Evolutionary conservation across 768 basidiomycete species (phyloP).

Genomic region (Psilocybe cyanescens): DNA sequence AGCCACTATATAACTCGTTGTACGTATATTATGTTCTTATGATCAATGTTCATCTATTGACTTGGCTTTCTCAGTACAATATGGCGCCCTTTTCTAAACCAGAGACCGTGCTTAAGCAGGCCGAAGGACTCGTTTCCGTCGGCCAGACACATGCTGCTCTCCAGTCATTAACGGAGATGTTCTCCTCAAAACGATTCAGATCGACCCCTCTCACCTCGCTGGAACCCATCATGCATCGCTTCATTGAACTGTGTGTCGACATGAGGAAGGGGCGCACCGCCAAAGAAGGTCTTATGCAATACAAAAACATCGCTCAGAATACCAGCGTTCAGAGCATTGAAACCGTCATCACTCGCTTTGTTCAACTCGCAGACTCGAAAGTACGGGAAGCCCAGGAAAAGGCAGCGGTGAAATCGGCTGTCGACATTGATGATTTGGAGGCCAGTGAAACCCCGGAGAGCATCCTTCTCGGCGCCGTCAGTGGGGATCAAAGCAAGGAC

Average conservation of each 20-base stretch:
- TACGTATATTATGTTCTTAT: slow-evolving; percentile 9
- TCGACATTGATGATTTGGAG: slow-evolving; percentile 94
- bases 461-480: slow-evolving; percentile 88
- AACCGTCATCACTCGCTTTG: slow-evolving; percentile 84
- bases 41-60: not conserved
- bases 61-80: slow-evolving; percentile 17
- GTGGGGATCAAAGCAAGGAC: slow-evolving; percentile 89
- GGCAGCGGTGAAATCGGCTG: slow-evolving; percentile 74
- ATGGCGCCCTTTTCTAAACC: slow-evolving; percentile 94
- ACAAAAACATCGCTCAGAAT: slow-evolving; percentile 98
- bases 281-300: slow-evolving; percentile 95
- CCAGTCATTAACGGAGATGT: slow-evolving; percentile 90
- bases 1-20: slow-evolving; percentile 22
- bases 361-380: slow-evolving; percentile 80
- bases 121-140: slow-evolving; percentile 92
- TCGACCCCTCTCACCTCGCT: slow-evolving; percentile 86
- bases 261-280: slow-evolving; percentile 93
- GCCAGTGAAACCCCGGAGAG: slow-evolving; percentile 94
- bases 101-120: slow-evolving; percentile 89
- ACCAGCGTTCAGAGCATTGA: slow-evolving; percentile 91
- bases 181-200: slow-evolving; percentile 91
- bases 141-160: slow-evolving; percentile 90
- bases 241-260: slow-evolving; percentile 95
- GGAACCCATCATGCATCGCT: slow-evolving; percentile 95
- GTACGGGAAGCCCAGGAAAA: slow-evolving; percentile 87